phyloP scores from a whole-genome alignment of 495 filamentous ascomycete genomes.

The Penicillium simplicissimum region DNA sequence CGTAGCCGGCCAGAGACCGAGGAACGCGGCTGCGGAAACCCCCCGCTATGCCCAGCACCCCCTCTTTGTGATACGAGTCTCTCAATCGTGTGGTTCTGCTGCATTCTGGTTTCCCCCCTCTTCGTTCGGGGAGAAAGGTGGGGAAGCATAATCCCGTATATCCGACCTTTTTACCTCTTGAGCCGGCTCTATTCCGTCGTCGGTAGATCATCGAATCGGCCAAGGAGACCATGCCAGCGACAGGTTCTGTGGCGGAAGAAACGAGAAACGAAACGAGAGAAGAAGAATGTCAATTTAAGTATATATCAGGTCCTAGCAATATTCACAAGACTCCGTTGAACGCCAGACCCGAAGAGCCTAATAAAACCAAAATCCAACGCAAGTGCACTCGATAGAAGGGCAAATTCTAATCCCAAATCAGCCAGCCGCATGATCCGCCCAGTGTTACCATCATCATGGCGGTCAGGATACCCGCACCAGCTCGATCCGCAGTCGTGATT shows the following conservation, averaged over 20 bases:
- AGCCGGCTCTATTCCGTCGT: neutral
- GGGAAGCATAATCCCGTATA: constrained; percentile 7
- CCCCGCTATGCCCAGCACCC: constrained; percentile 6
- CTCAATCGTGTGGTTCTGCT: neutral
- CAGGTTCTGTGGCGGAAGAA: neutral
- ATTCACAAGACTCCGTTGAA: constrained; percentile 21
- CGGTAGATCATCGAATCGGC: neutral
- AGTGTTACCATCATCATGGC: constrained; percentile 31
- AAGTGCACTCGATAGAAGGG: neutral
- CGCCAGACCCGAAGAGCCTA: neutral
- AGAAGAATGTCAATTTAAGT: neutral
- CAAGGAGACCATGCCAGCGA: neutral
- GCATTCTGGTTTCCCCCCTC: neutral
- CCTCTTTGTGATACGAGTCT: constrained; percentile 4
- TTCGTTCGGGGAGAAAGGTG: neutral
- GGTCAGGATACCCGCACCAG: constrained; percentile 39
- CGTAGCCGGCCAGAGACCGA: constrained; percentile 11
- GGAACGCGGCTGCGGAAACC: constrained; percentile 11
- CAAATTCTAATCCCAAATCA: constrained; percentile 32
- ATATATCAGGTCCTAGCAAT: constrained; percentile 3
- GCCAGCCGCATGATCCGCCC: constrained; percentile 34
- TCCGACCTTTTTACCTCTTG: neutral
- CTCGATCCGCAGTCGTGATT: constrained; percentile 34
- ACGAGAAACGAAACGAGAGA: neutral
- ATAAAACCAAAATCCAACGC: neutral